These are phyloP conservation scores for Penicillium herquei DNA, from an alignment of 495 filamentous ascomycete genomes.

Conservation along the genomic window DNA sequence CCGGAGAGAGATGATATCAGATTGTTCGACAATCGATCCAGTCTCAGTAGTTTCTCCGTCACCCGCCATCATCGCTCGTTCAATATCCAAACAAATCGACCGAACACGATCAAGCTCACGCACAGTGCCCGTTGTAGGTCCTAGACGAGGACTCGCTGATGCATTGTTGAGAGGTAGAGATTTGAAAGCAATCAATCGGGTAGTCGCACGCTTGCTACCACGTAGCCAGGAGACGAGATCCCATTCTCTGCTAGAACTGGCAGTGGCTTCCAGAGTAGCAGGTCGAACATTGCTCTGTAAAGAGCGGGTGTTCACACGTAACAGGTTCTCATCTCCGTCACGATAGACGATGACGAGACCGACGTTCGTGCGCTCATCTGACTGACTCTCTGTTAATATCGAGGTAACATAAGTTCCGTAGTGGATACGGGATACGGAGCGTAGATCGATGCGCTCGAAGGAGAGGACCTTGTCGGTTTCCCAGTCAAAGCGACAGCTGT, in stretches of 20 bases:
- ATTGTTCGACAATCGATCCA: constrained; percentile 55
- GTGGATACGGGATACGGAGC: constrained; percentile 64
- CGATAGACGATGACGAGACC: constrained; percentile 78
- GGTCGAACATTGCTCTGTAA: constrained; percentile 56
- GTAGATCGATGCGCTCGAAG: constrained; percentile 82
- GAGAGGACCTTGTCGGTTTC: constrained; percentile 85
- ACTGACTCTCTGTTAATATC: constrained; percentile 69
- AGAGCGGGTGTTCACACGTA: constrained; percentile 80
- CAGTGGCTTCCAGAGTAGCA: constrained; percentile 27
- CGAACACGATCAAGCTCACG: constrained; percentile 71
- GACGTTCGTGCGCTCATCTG: constrained; percentile 74
- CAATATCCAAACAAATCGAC: constrained; percentile 62
- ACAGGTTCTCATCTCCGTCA: constrained; percentile 61
- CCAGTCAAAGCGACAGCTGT: constrained; percentile 89
- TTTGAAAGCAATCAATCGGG: constrained; percentile 58
- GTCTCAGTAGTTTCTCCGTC: constrained; percentile 18
- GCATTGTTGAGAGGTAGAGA: constrained; percentile 36
- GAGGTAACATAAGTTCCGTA: constrained; percentile 88
- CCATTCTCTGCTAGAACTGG: constrained; percentile 31
- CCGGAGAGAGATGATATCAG: constrained; percentile 74
- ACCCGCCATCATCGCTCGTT: constrained; percentile 39
- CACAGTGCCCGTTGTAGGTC: constrained; percentile 30
- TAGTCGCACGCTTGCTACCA: constrained; percentile 30
- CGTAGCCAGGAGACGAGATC: constrained; percentile 44
- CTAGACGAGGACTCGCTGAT: constrained; percentile 33